A percentile compares a stretch with the other conserved stretches of the same genome.
Conservation (phyloP, 208 protist genomes). For the Tritrichomonas foetus region DNA sequence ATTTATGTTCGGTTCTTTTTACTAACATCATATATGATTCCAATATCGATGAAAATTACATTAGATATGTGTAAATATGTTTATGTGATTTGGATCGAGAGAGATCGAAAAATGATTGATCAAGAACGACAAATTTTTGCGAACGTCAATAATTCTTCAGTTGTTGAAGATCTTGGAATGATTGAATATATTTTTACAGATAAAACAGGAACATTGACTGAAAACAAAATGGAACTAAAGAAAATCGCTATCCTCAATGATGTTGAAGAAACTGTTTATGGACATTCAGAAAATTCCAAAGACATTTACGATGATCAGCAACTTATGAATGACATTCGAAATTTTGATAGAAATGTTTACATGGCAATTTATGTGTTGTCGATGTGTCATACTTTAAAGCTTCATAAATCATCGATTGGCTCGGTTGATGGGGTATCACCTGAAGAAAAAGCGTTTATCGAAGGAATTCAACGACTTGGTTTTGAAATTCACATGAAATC, state of each 20-base stretch:
- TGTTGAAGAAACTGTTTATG: not conserved
- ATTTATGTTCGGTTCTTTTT: slow-evolving; percentile 81
- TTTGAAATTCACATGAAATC: not conserved
- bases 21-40: slow-evolving; percentile 85
- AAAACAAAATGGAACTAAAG: slow-evolving; percentile 27
- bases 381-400: not conserved
- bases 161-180: slow-evolving; percentile 55
- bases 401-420: not conserved
- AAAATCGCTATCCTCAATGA: not conserved
- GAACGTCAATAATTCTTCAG: slow-evolving; percentile 41
- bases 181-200: slow-evolving; percentile 64
- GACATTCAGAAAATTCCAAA: not conserved
- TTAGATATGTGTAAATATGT: slow-evolving; percentile 82
- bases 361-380: not conserved
- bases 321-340: not conserved
- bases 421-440: not conserved
- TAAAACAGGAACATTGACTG: slow-evolving; percentile 43
- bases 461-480: not conserved
- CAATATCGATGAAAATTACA: slow-evolving; percentile 86
- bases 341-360: not conserved
- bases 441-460: not conserved
- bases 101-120: slow-evolving; percentile 63
- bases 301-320: not conserved
- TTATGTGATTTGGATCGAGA: slow-evolving; percentile 75
- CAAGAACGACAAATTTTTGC: not conserved